Conservation (phyloP, 2,329 filamentous ascomycete genomes). For the Xylaria sp. region DNA sequence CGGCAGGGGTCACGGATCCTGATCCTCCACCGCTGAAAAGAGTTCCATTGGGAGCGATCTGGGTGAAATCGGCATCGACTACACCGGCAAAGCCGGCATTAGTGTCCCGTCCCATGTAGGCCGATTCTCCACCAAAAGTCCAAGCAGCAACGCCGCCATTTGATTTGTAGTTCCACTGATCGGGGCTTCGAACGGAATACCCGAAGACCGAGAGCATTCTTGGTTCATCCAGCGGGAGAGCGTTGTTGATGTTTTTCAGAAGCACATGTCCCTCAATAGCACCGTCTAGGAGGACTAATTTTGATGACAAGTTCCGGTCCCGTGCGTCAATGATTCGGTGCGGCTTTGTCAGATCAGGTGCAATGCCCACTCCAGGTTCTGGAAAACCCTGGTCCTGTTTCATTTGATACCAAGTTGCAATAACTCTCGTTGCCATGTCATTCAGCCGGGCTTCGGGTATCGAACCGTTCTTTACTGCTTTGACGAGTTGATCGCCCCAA, state of each 20-base stretch:
- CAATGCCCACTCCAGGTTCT: slow-evolving; percentile 63
- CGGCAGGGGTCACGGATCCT: slow-evolving; percentile 59
- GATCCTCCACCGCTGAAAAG: slow-evolving; percentile 60
- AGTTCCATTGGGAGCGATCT: slow-evolving; percentile 61
- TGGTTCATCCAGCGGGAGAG: slow-evolving; percentile 64
- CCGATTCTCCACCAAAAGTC: slow-evolving; percentile 56
- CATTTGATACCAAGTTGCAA: slow-evolving; percentile 68
- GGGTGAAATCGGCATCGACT: slow-evolving; percentile 51
- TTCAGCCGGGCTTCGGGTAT: slow-evolving; percentile 65
- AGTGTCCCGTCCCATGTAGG: slow-evolving; percentile 49
- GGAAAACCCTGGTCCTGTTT: slow-evolving; percentile 62
- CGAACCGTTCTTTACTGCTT: slow-evolving; percentile 70
- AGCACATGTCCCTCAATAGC: slow-evolving; percentile 73
- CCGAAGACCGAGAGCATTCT: slow-evolving; percentile 68
- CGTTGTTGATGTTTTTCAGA: slow-evolving; percentile 68
- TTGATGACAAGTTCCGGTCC: slow-evolving; percentile 62
- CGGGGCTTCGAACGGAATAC: slow-evolving; percentile 65
- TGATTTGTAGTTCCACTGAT: slow-evolving; percentile 56
- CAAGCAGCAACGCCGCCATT: slow-evolving; percentile 51
- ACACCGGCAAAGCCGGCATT: slow-evolving; percentile 47
- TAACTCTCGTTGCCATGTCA: slow-evolving; percentile 68
- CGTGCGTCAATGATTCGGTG: slow-evolving; percentile 66
- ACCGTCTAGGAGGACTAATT: slow-evolving; percentile 60
- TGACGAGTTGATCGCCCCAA: slow-evolving; percentile 62
- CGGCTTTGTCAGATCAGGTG: slow-evolving; percentile 58